These are phyloP conservation scores for Celoporthe dispersa DNA, from an alignment of 2,329 filamentous ascomycete species.

Conservation along the genomic window DNA sequence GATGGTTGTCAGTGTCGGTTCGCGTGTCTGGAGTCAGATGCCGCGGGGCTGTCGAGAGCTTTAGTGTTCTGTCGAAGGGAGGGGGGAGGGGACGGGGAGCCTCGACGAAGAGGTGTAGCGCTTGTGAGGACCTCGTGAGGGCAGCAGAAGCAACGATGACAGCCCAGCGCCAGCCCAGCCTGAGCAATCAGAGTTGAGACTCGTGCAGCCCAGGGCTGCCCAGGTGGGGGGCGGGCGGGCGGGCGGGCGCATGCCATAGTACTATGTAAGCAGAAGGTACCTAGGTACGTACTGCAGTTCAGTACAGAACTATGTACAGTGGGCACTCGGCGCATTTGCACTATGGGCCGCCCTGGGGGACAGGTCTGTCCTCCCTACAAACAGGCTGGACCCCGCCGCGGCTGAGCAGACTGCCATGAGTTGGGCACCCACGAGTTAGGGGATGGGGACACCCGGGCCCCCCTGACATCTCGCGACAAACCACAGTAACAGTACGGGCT, in stretches of 20 bases:
- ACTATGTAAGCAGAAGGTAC: neutral
- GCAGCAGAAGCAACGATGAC: conserved; percentile 12
- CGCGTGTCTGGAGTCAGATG: neutral
- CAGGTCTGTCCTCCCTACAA: neutral
- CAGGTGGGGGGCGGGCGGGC: neutral
- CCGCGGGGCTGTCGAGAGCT: neutral
- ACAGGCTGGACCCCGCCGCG: neutral
- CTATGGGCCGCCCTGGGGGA: neutral
- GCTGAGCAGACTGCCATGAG: neutral
- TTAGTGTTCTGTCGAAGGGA: neutral
- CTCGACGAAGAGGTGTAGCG: neutral
- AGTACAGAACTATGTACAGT: neutral
- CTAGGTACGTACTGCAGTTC: neutral
- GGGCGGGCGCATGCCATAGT: neutral
- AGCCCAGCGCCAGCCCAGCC: conserved; percentile 1
- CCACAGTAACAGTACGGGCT: neutral
- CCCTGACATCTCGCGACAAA: neutral
- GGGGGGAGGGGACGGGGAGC: neutral
- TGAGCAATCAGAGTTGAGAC: conserved; percentile 9
- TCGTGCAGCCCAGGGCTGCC: neutral
- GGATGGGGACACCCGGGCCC: neutral
- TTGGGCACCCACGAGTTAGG: neutral
- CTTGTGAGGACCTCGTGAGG: conserved; percentile 10
- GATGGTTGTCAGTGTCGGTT: neutral
- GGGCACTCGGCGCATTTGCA: neutral